These are phyloP conservation scores for Barnettozyma siamensis DNA, from an alignment of 805 yeast genomes.

Conservation along the genomic window DNA sequence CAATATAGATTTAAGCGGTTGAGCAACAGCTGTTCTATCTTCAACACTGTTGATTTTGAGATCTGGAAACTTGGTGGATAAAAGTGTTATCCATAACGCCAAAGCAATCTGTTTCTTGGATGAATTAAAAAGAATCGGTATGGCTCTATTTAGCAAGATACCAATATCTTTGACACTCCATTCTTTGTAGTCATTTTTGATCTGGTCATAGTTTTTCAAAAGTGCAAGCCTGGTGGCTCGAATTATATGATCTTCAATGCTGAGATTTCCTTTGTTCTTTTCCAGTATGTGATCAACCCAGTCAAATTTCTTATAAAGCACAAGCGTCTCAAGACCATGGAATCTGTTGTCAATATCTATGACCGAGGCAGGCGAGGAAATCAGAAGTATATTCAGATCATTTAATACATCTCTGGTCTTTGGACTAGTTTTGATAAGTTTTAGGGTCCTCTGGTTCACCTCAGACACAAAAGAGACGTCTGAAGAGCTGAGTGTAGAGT, in stretches of 20 bases:
- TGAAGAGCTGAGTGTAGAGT: neutral
- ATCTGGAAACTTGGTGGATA: neutral
- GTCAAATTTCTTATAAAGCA: slow-evolving; percentile 10
- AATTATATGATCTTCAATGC: neutral
- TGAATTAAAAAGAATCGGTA: neutral
- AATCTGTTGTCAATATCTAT: slow-evolving; percentile 1
- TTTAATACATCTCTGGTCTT: slow-evolving; percentile 1
- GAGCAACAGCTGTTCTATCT: neutral
- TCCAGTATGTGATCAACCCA: slow-evolving; percentile 8
- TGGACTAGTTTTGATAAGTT: neutral
- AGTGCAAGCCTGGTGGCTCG: neutral
- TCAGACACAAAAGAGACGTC: neutral
- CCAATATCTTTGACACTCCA: neutral
- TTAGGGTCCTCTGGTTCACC: neutral
- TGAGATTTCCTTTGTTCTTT: neutral
- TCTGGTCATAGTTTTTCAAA: neutral
- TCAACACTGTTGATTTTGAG: neutral
- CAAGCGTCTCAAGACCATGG: slow-evolving; percentile 5
- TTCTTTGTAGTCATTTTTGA: neutral
- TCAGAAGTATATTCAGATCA: slow-evolving; percentile 1
- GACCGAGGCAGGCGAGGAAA: neutral
- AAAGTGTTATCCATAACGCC: slow-evolving; percentile 1
- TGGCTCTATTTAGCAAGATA: neutral
- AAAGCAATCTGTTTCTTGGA: slow-evolving; percentile 1
- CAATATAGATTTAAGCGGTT: neutral